Percentiles rank a stretch among this genome's conserved stretches.
Evolutionary conservation across 768 basidiomycete genomes (phyloP).

Genomic region (Pisolithus albus): DNA sequence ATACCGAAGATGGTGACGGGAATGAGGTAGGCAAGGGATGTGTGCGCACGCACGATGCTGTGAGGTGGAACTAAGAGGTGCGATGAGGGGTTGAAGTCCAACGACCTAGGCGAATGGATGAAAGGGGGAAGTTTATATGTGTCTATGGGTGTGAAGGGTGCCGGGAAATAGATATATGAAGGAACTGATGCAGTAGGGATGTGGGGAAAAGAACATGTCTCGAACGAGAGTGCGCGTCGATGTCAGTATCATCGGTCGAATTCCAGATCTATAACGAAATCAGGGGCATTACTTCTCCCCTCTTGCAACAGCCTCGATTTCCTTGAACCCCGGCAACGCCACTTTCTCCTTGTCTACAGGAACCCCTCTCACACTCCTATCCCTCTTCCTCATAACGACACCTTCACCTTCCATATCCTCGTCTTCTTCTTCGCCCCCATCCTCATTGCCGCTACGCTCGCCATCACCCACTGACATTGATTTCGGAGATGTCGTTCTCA

Average conservation of each 20-base stretch:
- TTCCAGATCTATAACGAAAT: neutral
- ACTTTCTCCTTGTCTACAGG: conserved; percentile 24
- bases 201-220: too few relatives aligned
- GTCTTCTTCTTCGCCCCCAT: conserved; percentile 1
- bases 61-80: too few relatives aligned
- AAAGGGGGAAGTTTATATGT: too few relatives aligned
- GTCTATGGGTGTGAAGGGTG: too few relatives aligned
- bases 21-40: too few relatives aligned
- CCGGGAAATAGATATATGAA: too few relatives aligned
- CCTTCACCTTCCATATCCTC: too few relatives aligned
- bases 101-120: too few relatives aligned
- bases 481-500: conserved; percentile 23
- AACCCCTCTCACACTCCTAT: conserved; percentile 12
- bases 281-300: conserved; percentile 11
- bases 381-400: neutral
- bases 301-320: conserved; percentile 50
- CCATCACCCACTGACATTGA: conserved; percentile 4
- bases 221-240: neutral
- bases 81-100: too few relatives aligned
- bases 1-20: too few relatives aligned
- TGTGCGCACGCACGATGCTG: too few relatives aligned
- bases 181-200: too few relatives aligned
- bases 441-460: conserved; percentile 17
- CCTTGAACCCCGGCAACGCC: conserved; percentile 56
- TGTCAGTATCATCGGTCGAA: neutral